Conservation (phyloP, 1,139 yeast species). For the Hansenula anomala region DNA sequence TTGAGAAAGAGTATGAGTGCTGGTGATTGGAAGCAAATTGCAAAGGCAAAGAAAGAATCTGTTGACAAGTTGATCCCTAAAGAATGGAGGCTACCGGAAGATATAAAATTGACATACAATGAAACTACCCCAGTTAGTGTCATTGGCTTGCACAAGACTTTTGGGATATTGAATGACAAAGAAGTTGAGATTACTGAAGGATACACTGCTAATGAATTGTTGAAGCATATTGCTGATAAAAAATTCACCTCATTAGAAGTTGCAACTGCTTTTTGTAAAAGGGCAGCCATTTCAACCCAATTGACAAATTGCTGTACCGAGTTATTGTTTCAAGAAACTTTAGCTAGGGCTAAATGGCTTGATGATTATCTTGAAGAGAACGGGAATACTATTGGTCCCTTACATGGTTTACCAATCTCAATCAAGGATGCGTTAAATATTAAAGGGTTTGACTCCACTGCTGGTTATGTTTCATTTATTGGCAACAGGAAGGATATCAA, state of each 20-base stretch:
- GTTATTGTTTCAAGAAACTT: conserved; percentile 47
- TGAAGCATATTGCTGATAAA: neutral
- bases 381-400: conserved; percentile 64
- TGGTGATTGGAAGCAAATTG: conserved; percentile 11
- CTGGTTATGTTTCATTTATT: conserved; percentile 59
- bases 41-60: conserved; percentile 6
- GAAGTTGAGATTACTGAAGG: conserved; percentile 26
- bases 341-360: conserved; percentile 44
- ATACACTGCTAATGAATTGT: conserved; percentile 19
- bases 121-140: conserved; percentile 2
- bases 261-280: conserved; percentile 25
- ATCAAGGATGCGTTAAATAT: conserved; percentile 58
- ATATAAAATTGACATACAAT: neutral
- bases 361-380: conserved; percentile 43
- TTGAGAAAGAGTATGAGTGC: too few relatives aligned
- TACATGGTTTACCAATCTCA: conserved; percentile 27
- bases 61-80: conserved; percentile 9
- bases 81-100: conserved; percentile 10
- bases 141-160: conserved; percentile 21
- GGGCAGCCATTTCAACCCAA: conserved; percentile 40
- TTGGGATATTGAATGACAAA: conserved; percentile 16
- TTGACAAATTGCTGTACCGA: conserved; percentile 53
- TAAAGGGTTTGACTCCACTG: conserved; percentile 48
- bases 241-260: conserved; percentile 22
- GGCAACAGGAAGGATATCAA: conserved; percentile 33